phyloP scores from a whole-genome alignment of 768 basidiomycete species.

The Rhizopogon vulgaris region DNA sequence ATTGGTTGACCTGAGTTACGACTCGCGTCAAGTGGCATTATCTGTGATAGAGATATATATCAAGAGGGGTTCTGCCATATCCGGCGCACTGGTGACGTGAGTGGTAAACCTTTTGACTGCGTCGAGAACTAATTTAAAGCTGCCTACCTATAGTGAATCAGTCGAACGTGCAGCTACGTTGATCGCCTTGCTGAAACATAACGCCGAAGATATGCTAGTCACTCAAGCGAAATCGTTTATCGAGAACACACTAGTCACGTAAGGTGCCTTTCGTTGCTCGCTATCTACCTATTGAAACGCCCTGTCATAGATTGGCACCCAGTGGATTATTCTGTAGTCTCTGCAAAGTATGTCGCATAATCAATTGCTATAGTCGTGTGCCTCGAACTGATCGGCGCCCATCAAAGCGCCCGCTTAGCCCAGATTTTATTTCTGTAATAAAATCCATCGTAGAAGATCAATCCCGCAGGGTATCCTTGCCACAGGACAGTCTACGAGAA shows the following conservation, averaged over 20 bases:
- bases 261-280: conserved; percentile 10
- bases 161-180: conserved; percentile 47
- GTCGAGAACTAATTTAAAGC: background rate
- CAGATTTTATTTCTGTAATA: conserved; percentile 48
- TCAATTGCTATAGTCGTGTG: background rate
- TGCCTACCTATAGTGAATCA: conserved; percentile 33
- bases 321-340: conserved; percentile 53
- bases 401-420: conserved; percentile 38
- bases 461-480: conserved; percentile 23
- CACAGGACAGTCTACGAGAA: conserved; percentile 35
- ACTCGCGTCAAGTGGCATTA: conserved; percentile 59
- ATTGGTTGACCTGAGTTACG: conserved; percentile 52
- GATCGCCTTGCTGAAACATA: conserved; percentile 39
- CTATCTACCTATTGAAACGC: background rate
- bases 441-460: conserved; percentile 38
- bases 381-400: background rate
- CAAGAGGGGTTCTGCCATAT: conserved; percentile 44
- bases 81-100: conserved; percentile 10
- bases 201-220: conserved; percentile 53
- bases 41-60: conserved; percentile 58
- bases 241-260: conserved; percentile 45
- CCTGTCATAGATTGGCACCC: conserved; percentile 40
- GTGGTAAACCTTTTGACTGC: background rate
- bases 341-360: conserved; percentile 41
- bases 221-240: conserved; percentile 53